Conservation (phyloP, 306 rosid species). For the Sechiopsis laciniata region DNA sequence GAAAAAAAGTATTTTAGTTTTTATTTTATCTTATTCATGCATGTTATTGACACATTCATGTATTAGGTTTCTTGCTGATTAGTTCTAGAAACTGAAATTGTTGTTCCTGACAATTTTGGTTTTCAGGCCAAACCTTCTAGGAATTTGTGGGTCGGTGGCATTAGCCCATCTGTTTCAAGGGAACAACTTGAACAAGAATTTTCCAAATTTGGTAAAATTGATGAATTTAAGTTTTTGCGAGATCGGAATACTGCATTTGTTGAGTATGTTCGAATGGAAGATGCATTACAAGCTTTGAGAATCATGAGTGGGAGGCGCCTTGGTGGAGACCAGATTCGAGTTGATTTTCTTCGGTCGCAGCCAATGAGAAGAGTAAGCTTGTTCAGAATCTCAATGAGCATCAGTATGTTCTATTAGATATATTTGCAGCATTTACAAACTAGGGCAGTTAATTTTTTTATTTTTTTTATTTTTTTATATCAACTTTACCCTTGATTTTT, state of each 20-base stretch:
- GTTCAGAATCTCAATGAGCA: conserved; percentile 12
- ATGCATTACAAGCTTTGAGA: conserved; percentile 86
- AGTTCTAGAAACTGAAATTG: conserved; percentile 18
- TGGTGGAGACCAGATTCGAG: conserved; percentile 89
- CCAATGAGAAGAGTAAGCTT: conserved; percentile 58
- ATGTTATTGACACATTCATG: conserved; percentile 3
- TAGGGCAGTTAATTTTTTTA: background rate
- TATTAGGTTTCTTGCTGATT: conserved; percentile 13
- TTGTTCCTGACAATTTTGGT: conserved; percentile 21
- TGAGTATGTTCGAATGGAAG: conserved; percentile 73
- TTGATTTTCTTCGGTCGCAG: conserved; percentile 82
- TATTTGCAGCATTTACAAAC: conserved; percentile 5
- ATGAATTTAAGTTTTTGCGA: conserved; percentile 74
- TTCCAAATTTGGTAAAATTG: conserved; percentile 71
- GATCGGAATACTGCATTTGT: conserved; percentile 86
- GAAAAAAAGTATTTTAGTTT: background rate
- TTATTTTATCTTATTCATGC: background rate
- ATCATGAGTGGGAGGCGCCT: conserved; percentile 76
- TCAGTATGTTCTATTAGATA: background rate
- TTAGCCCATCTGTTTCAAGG: conserved; percentile 68
- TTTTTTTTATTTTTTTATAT: too few species aligned
- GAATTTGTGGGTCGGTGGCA: conserved; percentile 95
- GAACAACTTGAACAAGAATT: conserved; percentile 82
- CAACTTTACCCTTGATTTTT: conserved; percentile 1
- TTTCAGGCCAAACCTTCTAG: conserved; percentile 84